Base-by-base conservation (phyloP, 352 stramenopile species). In the Globisporangium uncinulatum region DNA sequence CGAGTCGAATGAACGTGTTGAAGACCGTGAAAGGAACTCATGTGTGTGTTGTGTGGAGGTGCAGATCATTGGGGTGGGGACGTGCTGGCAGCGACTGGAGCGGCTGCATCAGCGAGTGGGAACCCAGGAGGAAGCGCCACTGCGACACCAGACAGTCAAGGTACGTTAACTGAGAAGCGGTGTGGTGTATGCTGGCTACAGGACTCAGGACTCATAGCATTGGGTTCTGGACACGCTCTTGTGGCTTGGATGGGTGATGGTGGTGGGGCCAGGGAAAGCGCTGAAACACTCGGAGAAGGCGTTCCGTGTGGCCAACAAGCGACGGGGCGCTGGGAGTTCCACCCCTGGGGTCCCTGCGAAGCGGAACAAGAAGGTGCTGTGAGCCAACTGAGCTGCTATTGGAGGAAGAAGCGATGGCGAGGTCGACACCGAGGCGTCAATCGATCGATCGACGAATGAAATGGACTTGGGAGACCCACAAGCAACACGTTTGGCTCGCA, bases 241-340 rank as follows among this genome's bases (percentile, higher is more conserved):
- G n/a, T n/a, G n/a, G n/a, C n/a, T n/a, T n/a, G n/a, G 13, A 54
- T 32, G 7, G 9, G 4, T 54, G 8, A 21, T n/a, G 17, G 3
- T 19, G 58, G 24, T 4, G 29, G 34, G 29, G 4, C 15, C 50
- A 81, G 75, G 76, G 29, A 86, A 84, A 63, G 65, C 67, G 31
- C 65, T 76, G 2, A 86, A 82, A 56, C 63, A 77, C 49, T 73
- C 76, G 20, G 76, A 86, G 65, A 84, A 86, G 39, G 65, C 67
- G 15, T 63, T 72, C 43, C 75, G 73, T 0, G 54, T 63, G 31
- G 65, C 63, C 46, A 76, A 59, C 42, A 86, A 86, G 53, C 70
- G 72, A 43, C 76, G 71, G 44, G 69, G 63, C n/a, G 44, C 51
- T 6, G 69, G 60, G n/a, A 17, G 4, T 15, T 46, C 42, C 0